A percentile compares a stretch with the other conserved stretches of the same genome.
phyloP scores from a whole-genome alignment of 345 rosid genomes.

The Acer yangbiense region DNA sequence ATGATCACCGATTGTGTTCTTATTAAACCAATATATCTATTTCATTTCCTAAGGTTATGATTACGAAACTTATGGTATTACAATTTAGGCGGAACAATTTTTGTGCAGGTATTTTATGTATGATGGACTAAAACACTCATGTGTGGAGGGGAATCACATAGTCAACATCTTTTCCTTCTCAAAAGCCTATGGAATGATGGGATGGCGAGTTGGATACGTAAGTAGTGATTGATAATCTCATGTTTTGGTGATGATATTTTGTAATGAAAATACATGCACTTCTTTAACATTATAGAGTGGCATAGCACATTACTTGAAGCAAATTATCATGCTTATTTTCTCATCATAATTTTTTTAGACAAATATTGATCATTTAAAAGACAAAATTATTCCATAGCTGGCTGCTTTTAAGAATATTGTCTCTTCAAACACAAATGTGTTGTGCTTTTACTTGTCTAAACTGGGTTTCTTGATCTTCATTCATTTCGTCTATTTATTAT shows the following conservation, averaged over 20 bases:
- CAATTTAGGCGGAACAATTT: constrained; percentile 9
- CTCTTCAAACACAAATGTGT: background rate
- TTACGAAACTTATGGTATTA: constrained; percentile 6
- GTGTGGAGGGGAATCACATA: constrained; percentile 87
- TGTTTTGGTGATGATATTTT: background rate
- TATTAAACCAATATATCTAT: background rate
- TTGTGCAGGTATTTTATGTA: constrained; percentile 93
- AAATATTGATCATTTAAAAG: background rate
- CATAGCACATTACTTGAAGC: background rate
- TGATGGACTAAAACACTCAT: constrained; percentile 81
- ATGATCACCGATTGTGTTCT: background rate
- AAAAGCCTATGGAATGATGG: constrained; percentile 99
- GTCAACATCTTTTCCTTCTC: constrained; percentile 97
- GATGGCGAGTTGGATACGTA: constrained; percentile 99
- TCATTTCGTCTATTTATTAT: no score
- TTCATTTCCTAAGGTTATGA: background rate
- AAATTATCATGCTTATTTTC: background rate
- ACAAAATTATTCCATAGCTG: background rate
- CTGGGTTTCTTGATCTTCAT: no score
- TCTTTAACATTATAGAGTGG: background rate
- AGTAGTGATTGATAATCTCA: constrained; percentile 34
- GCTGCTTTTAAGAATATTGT: background rate
- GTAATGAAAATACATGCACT: background rate
- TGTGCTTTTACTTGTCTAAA: background rate
- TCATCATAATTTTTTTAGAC: background rate